Evolutionary conservation across 1,284 basidiomycete species (phyloP).

Genomic region (Leccinum pachyderme): DNA sequence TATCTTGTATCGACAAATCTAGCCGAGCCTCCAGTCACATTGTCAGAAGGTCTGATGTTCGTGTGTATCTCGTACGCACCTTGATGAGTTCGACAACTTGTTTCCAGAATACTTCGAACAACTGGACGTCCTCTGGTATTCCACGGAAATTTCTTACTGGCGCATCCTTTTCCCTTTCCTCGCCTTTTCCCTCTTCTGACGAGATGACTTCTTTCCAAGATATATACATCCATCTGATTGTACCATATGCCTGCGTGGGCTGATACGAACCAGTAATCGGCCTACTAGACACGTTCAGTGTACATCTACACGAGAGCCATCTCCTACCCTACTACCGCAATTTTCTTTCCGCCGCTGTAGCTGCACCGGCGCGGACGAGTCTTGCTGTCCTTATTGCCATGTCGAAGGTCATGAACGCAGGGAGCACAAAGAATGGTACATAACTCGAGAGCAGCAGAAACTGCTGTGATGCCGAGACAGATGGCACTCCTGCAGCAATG

Average conservation of each 20-base stretch:
- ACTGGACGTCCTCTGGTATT: constrained; percentile 85
- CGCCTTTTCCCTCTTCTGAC: constrained; percentile 39
- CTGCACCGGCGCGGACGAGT: constrained; percentile 9
- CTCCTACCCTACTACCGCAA: not conserved
- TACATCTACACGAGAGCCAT: not conserved
- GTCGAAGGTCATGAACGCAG: constrained; percentile 70
- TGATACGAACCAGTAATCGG: not conserved
- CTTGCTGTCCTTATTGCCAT: constrained; percentile 49
- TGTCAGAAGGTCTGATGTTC: not conserved
- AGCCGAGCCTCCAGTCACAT: constrained; percentile 74
- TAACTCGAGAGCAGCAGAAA: constrained; percentile 67
- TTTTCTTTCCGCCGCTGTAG: constrained; percentile 16
- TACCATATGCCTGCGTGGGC: not conserved
- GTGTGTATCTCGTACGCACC: constrained; percentile 42
- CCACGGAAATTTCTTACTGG: constrained; percentile 82
- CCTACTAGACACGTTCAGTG: not conserved
- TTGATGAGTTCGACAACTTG: constrained; percentile 97
- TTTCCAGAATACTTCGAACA: constrained; percentile 98
- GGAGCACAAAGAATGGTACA: constrained; percentile 73
- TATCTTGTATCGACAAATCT: constrained; percentile 92
- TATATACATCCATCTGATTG: not conserved
- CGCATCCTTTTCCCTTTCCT: constrained; percentile 60
- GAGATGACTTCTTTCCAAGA: not conserved
- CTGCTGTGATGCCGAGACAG: constrained; percentile 45
- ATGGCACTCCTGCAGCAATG: constrained; percentile 33